Conservation (phyloP, 2,329 filamentous ascomycete species). For the Nannizzia gypsea region DNA sequence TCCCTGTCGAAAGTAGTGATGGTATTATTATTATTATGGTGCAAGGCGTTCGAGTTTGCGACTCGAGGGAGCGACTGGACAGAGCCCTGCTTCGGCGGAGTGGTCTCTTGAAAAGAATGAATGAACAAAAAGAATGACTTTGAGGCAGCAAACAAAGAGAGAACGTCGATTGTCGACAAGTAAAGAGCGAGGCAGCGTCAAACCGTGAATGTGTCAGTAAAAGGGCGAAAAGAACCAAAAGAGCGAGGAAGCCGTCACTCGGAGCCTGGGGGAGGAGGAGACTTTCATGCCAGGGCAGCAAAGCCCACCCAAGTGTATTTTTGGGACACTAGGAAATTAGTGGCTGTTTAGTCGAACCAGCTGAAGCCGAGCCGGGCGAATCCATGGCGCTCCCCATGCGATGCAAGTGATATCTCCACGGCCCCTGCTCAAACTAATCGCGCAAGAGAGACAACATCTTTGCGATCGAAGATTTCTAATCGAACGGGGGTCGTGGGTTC, state of each 20-base stretch:
- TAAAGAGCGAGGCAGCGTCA: not conserved
- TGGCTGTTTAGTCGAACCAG: not conserved
- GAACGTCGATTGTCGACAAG: slow-evolving; percentile 6
- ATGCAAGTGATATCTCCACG: not conserved
- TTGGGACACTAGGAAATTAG: slow-evolving; percentile 4
- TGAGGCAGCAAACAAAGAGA: slow-evolving; percentile 7
- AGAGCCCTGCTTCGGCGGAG: not conserved
- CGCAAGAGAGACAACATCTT: not conserved
- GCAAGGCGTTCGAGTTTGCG: not conserved
- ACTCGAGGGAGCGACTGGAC: not conserved
- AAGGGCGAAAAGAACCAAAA: not conserved
- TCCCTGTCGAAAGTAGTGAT: not conserved
- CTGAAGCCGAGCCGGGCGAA: not conserved
- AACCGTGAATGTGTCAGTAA: not conserved
- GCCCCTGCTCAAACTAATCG: not conserved
- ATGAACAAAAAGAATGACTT: slow-evolving; percentile 10
- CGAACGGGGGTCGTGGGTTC: not conserved
- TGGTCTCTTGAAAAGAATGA: not conserved
- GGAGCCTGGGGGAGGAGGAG: not conserved
- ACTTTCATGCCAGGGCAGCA: not conserved
- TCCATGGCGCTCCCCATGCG: not conserved
- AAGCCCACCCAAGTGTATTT: not conserved
- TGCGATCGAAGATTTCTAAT: not conserved
- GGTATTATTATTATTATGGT: not conserved
- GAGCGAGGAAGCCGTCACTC: too few species aligned